Evolutionary conservation across 495 filamentous ascomycete genomes (phyloP).

Genomic region (Sordaria brevicollis): DNA sequence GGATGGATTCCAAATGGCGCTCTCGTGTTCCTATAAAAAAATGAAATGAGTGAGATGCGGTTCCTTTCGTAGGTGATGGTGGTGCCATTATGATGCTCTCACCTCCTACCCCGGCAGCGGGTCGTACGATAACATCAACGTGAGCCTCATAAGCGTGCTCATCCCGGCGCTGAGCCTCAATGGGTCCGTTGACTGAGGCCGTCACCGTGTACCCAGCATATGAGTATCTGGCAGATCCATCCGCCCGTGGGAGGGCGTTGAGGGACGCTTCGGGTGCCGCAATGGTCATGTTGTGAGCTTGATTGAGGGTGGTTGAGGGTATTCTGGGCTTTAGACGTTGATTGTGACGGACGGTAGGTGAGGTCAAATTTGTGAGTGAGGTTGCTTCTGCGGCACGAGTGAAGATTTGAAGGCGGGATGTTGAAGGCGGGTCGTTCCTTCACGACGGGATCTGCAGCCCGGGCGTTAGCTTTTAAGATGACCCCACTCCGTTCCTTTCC

Average conservation of each 20-base stretch:
- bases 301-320: not conserved
- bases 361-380: not conserved
- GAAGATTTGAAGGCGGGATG: conserved; percentile 2
- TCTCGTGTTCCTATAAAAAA: conserved; percentile 50
- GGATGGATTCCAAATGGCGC: conserved; percentile 59
- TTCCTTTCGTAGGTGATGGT: conserved; percentile 6
- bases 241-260: conserved; percentile 57
- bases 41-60: conserved; percentile 29
- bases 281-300: conserved; percentile 29
- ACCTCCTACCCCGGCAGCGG: conserved; percentile 76
- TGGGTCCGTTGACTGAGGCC: conserved; percentile 81
- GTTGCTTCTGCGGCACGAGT: not conserved
- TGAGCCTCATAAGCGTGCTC: conserved; percentile 82
- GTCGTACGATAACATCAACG: conserved; percentile 83
- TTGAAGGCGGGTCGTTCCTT: not conserved
- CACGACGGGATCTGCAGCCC: not conserved
- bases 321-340: not conserved
- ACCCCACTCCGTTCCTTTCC: not conserved
- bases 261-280: conserved; percentile 37
- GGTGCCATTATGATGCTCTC: conserved; percentile 31
- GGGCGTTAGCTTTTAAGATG: not conserved
- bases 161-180: conserved; percentile 79
- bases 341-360: not conserved
- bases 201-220: conserved; percentile 71
- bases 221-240: conserved; percentile 81